Evolutionary conservation across 1,139 yeast species (phyloP).

Genomic region (Saccharomycopsis hybrid): DNA sequence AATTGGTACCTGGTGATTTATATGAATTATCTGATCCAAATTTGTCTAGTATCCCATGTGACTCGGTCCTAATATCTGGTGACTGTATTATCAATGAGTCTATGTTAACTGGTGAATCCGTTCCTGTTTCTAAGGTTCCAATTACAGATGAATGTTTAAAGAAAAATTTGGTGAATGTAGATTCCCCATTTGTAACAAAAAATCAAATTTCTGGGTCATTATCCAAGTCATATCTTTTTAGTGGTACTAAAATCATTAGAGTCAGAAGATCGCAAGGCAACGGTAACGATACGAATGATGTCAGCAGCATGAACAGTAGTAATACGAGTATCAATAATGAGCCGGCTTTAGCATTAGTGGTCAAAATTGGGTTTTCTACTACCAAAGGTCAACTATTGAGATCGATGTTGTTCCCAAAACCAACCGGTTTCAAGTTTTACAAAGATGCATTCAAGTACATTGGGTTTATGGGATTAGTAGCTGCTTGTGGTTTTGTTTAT

Average conservation of each 20-base stretch:
- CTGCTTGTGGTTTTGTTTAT: slow-evolving; percentile 73
- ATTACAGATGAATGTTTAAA: slow-evolving; percentile 59
- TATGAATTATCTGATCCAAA: slow-evolving; percentile 88
- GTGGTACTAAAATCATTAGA: slow-evolving; percentile 84
- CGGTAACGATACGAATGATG: slow-evolving; percentile 31
- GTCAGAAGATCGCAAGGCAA: slow-evolving; percentile 54
- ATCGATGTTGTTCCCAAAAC: slow-evolving; percentile 95
- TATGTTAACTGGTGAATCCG: slow-evolving; percentile 96
- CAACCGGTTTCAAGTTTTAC: slow-evolving; percentile 88
- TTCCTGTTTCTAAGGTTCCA: slow-evolving; percentile 79
- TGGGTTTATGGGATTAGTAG: slow-evolving; percentile 88
- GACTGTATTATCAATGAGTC: slow-evolving; percentile 93
- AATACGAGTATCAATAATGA: slow-evolving; percentile 33
- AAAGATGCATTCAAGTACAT: slow-evolving; percentile 91
- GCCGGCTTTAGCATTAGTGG: slow-evolving; percentile 82
- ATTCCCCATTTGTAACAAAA: slow-evolving; percentile 25
- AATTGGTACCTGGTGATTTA: slow-evolving; percentile 92
- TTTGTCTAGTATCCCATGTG: slow-evolving; percentile 72
- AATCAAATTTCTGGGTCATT: slow-evolving; percentile 57
- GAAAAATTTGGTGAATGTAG: slow-evolving; percentile 46
- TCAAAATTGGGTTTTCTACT: slow-evolving; percentile 88
- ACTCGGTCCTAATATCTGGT: slow-evolving; percentile 78
- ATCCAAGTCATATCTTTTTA: slow-evolving; percentile 71
- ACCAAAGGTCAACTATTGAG: slow-evolving; percentile 94
- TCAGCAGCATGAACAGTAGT: background rate